Base-by-base conservation (phyloP, 2,329 filamentous ascomycete species). In the Penicillium verrucosum region DNA sequence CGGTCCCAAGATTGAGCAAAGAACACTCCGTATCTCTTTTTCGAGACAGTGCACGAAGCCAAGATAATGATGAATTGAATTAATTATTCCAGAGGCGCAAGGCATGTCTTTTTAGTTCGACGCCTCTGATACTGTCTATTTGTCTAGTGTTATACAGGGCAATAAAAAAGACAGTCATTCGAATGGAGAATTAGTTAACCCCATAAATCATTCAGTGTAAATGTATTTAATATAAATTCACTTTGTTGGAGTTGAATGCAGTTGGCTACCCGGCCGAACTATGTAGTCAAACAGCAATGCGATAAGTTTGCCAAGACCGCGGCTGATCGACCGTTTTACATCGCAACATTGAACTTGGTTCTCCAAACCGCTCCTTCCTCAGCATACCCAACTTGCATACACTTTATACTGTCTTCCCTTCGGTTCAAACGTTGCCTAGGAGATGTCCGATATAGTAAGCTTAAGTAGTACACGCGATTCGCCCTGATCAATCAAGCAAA, bases 191-290 rank as follows among this genome's bases (percentile, higher is more conserved):
- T 4, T 4, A 6, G 6, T n/a, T 27, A 11, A 38, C 10, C 2
- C 0, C 12, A 46, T 37, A 8, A 37, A 45, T 14, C 4, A 36
- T n/a, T 21, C 10, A 12, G 12, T 4, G n/a, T 30, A 11, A 14
- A 37, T 30, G n/a, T 7, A 36, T 30, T n/a, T 43, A 27, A 34
- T 5, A 18, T 9, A 25, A 12, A 36, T 30, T 14, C 12, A 38
- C 21, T 37, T 10, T 21, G 11, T 30, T 36, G n/a, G 23, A 12
- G 1, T 21, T 47, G 44, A 45, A 64, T 66, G 40, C 58, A 51
- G 53, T 49, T 54, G 62, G 72, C 75, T 74, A 73, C 72, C 68
- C 62, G 58, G 70, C 58, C 65, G 65, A 68, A 69, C 60, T 57
- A 41, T 45, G 45, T 37, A 16, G 16, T 54, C 37, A 44, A 64